phyloP scores from a whole-genome alignment of 2,329 filamentous ascomycete species.

The Microsporum canis region DNA sequence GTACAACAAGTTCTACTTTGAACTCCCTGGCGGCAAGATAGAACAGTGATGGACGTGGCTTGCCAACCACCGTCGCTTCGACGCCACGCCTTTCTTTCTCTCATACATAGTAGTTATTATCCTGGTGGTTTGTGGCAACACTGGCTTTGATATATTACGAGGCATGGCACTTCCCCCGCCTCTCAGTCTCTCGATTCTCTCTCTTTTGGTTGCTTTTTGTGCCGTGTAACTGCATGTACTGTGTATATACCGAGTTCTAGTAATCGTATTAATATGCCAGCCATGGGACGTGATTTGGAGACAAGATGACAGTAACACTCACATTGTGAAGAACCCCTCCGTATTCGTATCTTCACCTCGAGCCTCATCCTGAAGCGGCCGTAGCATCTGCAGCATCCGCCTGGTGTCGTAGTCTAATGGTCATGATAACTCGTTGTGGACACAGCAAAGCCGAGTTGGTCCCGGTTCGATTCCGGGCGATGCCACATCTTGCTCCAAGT shows the following conservation, averaged over 20 bases:
- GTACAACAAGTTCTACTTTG: constrained; percentile 5
- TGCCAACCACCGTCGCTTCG: neutral
- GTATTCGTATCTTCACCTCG: neutral
- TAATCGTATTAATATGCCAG: too few relatives aligned
- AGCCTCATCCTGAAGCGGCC: neutral
- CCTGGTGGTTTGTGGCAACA: neutral
- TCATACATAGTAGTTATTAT: neutral
- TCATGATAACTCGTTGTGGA: neutral
- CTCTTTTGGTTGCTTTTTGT: too few relatives aligned
- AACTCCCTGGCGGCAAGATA: neutral
- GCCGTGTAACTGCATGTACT: too few relatives aligned
- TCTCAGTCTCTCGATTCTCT: too few relatives aligned
- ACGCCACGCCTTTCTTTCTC: neutral
- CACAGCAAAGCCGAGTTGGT: neutral
- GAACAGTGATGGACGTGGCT: neutral
- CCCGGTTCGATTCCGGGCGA: constrained; percentile 1
- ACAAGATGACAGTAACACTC: too few relatives aligned
- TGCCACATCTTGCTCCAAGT: neutral
- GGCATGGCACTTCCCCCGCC: neutral
- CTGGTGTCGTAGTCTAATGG: constrained; percentile 1
- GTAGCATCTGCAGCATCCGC: neutral
- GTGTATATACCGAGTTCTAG: too few relatives aligned
- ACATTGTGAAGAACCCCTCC: neutral
- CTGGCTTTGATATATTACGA: neutral
- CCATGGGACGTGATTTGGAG: too few relatives aligned